Percentiles rank a stretch among this genome's conserved stretches.
phyloP scores from a whole-genome alignment of 306 rosid genomes.

The Prinsepia uniflora region DNA sequence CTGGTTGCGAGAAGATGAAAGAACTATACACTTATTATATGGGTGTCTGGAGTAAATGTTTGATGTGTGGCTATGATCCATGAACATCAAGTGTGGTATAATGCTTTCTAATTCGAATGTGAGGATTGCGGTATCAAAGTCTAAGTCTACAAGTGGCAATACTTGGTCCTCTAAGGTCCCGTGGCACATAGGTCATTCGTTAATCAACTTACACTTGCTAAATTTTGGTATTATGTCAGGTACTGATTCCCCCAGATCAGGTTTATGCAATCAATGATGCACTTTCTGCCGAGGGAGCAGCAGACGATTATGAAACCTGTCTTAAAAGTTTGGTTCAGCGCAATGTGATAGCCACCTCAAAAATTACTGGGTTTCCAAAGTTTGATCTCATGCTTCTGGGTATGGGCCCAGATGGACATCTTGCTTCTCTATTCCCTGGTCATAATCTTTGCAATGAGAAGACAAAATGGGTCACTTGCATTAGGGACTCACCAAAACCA shows the following conservation, averaged over 20 bases:
- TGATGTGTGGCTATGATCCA: neutral
- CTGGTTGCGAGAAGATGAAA: neutral
- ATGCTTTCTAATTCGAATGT: neutral
- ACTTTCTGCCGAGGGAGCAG: slow-evolving; percentile 84
- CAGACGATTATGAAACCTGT: slow-evolving; percentile 81
- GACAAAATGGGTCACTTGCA: slow-evolving; percentile 74
- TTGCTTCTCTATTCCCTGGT: slow-evolving; percentile 93
- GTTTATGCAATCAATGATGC: slow-evolving; percentile 78
- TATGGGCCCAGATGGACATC: slow-evolving; percentile 98
- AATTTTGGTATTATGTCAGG: slow-evolving; percentile 34
- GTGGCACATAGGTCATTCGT: neutral
- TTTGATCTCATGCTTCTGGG: slow-evolving; percentile 90
- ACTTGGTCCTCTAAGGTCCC: neutral
- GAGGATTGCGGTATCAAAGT: neutral
- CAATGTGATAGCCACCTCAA: slow-evolving; percentile 46
- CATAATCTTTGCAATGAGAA: slow-evolving; percentile 75
- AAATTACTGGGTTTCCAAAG: slow-evolving; percentile 68
- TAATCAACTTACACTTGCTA: neutral
- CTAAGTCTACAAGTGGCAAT: neutral
- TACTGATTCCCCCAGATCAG: slow-evolving; percentile 57
- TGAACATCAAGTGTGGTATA: neutral
- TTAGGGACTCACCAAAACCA: slow-evolving; percentile 88
- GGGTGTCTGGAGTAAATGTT: neutral
- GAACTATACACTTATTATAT: neutral
- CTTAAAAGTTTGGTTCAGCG: slow-evolving; percentile 51